Evolutionary conservation across 139 green algal genomes (phyloP).

Genomic region (Prasinococcaceae sp.): DNA sequence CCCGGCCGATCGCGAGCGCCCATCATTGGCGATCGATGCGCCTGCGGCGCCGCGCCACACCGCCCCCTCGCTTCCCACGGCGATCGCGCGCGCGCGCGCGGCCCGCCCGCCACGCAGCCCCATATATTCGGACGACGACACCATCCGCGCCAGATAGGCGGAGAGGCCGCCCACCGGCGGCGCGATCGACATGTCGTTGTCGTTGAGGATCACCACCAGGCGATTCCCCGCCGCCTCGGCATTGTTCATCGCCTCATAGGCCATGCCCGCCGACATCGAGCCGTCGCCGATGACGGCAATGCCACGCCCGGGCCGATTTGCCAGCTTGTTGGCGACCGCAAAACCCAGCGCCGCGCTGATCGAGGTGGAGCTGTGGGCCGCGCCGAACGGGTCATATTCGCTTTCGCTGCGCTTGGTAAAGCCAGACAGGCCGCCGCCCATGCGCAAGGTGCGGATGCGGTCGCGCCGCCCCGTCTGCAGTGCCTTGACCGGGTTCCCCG

Average conservation of each 20-base stretch:
- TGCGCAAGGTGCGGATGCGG: background rate
- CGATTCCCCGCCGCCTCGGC: background rate
- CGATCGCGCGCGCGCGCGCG: no score
- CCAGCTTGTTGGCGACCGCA: background rate
- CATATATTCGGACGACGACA: background rate
- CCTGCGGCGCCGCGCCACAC: no score
- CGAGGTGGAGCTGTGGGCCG: background rate
- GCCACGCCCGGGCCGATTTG: no score
- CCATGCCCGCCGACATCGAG: background rate
- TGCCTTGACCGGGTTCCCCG: no score
- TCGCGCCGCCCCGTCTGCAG: background rate
- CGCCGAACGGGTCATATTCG: background rate
- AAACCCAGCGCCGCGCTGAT: background rate
- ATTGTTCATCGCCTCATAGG: background rate
- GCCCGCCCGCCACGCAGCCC: no score
- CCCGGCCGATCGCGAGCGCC: no score
- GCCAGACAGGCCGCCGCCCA: background rate
- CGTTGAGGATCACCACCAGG: conserved; percentile 1
- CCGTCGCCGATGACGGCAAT: conserved; percentile 1
- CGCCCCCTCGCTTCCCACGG: no score
- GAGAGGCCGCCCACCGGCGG: background rate
- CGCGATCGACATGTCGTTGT: background rate
- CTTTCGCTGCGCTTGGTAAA: background rate
- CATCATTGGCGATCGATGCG: no score
- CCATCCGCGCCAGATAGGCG: background rate